These are phyloP conservation scores for Lomentospora prolificans DNA, from an alignment of 2,329 filamentous ascomycete species.

Conservation along the genomic window DNA sequence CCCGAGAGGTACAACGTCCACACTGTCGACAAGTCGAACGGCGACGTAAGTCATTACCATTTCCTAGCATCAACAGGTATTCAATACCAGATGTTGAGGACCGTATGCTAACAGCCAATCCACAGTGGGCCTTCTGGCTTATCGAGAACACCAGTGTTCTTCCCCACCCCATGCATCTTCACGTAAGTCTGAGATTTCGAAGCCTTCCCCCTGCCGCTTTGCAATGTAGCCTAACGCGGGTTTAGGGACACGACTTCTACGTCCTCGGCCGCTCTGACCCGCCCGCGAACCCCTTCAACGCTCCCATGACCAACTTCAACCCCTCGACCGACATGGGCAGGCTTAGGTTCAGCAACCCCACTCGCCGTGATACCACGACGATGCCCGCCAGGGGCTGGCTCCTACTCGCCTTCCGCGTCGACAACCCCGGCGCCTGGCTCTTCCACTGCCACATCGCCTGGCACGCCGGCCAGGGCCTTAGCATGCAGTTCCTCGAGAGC, in stretches of 20 bases:
- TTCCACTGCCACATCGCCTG: conserved; percentile 48
- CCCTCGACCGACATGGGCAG: conserved; percentile 20
- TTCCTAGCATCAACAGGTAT: too few species aligned
- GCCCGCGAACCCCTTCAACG: conserved; percentile 8
- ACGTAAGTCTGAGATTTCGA: conserved; percentile 17
- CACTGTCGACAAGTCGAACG: conserved; percentile 6
- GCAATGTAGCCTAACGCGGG: conserved; percentile 38
- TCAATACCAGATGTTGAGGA: neutral
- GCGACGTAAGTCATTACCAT: conserved; percentile 30
- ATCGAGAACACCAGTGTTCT: conserved; percentile 19
- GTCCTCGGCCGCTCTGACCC: conserved; percentile 23
- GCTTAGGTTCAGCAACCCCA: conserved; percentile 36
- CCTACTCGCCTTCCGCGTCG: conserved; percentile 37
- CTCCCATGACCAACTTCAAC: conserved; percentile 15
- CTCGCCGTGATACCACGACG: conserved; percentile 41
- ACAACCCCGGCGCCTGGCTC: conserved; percentile 43
- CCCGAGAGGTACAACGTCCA: conserved; percentile 13
- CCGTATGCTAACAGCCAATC: neutral
- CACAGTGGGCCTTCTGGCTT: conserved; percentile 21
- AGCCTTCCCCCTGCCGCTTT: conserved; percentile 27
- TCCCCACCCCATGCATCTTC: conserved; percentile 39
- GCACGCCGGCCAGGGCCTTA: conserved; percentile 44
- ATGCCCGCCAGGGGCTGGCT: conserved; percentile 33
- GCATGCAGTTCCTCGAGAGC: conserved; percentile 35
- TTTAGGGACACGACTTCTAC: conserved; percentile 33